Evolutionary conservation across 441 rosid species (phyloP), one percentile per base, ranked within the genome.

Genomic region (Bruguiera hainesii): DNA sequence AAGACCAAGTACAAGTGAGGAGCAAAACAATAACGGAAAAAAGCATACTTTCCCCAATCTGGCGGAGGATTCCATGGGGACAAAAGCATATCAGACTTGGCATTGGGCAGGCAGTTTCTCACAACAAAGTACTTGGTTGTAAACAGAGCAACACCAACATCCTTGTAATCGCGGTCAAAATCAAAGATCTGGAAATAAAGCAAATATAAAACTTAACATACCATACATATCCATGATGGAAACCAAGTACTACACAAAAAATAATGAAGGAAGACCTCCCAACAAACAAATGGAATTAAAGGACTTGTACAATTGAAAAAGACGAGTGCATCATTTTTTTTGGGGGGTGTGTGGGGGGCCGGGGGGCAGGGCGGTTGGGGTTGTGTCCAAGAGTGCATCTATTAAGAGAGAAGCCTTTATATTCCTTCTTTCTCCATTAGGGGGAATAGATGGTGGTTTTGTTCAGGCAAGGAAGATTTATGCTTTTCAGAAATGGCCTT

Each of bases 21-120:
- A 31, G 65, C 71, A 18, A 72, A 26, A 63, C 11, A 66, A 15
- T 21, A 15, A 52, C 23, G 69, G 68, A 65, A 65, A 63, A 72
- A 74, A 65, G 56, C 86, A 68, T 84, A 93, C 99, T 89, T 88
- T 80, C 96, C 99, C 99, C 98, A 93, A 76, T 92, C 99, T 48
- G 89, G 83, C n/a, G 97, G 98, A 79, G 99, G 92, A 78, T 96
- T 90, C 98, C 98, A 96, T 3, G 99, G 89, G 23, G 99, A 87
- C 66, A 96, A 72, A 80, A 96, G 89, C 86, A 81, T 93, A 79
- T 90, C 97, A 61, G 87, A 89, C 78, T 96, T 93, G 74, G 86
- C 96, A 83, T 86, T 80, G 63, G 81, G 84, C 65, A 89, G 76
- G 79, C 94, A 89, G 78, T 96, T 93, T 68, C 96, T 82, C 71